A percentile compares a stretch with the other conserved stretches of the same genome.
Conservation (phyloP, 1,284 basidiomycete genomes). For the Apiotrichum sp. region DNA sequence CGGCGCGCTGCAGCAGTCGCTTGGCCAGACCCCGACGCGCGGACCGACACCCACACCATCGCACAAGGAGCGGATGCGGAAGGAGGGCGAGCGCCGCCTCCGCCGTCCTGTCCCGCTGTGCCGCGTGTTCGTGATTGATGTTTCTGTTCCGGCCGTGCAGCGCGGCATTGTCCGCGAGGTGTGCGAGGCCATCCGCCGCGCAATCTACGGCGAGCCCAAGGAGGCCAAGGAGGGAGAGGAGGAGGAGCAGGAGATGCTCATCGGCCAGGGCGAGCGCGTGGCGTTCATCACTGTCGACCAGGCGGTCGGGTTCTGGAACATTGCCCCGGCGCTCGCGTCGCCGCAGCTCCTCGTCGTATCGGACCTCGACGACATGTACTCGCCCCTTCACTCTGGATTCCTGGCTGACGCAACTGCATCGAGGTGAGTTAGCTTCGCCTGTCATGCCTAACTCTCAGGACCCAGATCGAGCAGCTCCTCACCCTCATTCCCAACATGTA, state of each 20-base stretch:
- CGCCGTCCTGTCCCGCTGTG: slow-evolving; percentile 65
- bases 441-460: slow-evolving; percentile 13
- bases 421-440: slow-evolving; percentile 50
- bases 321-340: slow-evolving; percentile 60
- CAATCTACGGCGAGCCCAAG: slow-evolving; percentile 63
- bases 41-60: slow-evolving; percentile 45
- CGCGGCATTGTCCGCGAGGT: slow-evolving; percentile 69
- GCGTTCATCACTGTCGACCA: slow-evolving; percentile 81
- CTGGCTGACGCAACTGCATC: slow-evolving; percentile 72
- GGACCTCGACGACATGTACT: slow-evolving; percentile 85
- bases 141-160: slow-evolving; percentile 64
- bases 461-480: slow-evolving; percentile 49
- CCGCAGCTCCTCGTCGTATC: slow-evolving; percentile 77
- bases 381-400: slow-evolving; percentile 68
- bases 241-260: slow-evolving; percentile 49
- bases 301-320: slow-evolving; percentile 81
- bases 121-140: slow-evolving; percentile 84
- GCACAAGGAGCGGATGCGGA: slow-evolving; percentile 27
- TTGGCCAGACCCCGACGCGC: slow-evolving; percentile 29
- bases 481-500: slow-evolving; percentile 63
- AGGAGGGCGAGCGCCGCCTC: slow-evolving; percentile 30
- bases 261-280: slow-evolving; percentile 49
- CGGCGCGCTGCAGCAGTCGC: slow-evolving; percentile 36
- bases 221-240: slow-evolving; percentile 27
- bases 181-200: slow-evolving; percentile 60